phyloP scores from a whole-genome alignment of 1,284 basidiomycete genomes.

The Tilletiaria anomala region DNA sequence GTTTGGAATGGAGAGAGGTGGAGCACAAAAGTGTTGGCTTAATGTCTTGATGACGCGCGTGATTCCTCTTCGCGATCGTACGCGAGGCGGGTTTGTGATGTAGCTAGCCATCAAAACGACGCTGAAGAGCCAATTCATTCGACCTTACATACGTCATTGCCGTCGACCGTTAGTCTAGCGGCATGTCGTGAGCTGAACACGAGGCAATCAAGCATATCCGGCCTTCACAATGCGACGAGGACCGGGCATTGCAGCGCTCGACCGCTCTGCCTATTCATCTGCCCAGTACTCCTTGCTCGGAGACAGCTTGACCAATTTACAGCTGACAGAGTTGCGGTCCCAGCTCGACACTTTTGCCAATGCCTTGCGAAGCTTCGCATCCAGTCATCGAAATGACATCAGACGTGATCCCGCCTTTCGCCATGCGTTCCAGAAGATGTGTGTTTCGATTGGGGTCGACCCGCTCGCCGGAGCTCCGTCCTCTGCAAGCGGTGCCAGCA shows the following conservation, averaged over 20 bases:
- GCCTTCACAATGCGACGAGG: constrained; percentile 47
- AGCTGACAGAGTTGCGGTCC: constrained; percentile 61
- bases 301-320: constrained; percentile 57
- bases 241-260: constrained; percentile 44
- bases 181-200: too few relatives aligned
- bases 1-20: too few relatives aligned
- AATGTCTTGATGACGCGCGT: too few relatives aligned
- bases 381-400: constrained; percentile 70
- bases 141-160: too few relatives aligned
- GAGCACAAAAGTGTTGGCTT: too few relatives aligned
- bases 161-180: too few relatives aligned
- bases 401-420: constrained; percentile 69
- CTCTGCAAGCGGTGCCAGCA: constrained; percentile 2
- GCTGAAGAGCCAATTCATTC: too few relatives aligned
- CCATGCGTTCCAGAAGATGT: constrained; percentile 91
- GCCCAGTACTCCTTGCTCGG: constrained; percentile 63
- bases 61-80: too few relatives aligned
- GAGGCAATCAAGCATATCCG: too few relatives aligned
- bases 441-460: constrained; percentile 82
- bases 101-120: too few relatives aligned
- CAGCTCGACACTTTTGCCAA: constrained; percentile 72
- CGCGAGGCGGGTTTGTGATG: too few relatives aligned
- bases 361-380: constrained; percentile 65
- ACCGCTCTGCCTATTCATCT: constrained; percentile 40
- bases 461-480: constrained; percentile 50